phyloP scores from a whole-genome alignment of 1,139 yeast genomes.

The Zygosaccharomyces pseudobailii region DNA sequence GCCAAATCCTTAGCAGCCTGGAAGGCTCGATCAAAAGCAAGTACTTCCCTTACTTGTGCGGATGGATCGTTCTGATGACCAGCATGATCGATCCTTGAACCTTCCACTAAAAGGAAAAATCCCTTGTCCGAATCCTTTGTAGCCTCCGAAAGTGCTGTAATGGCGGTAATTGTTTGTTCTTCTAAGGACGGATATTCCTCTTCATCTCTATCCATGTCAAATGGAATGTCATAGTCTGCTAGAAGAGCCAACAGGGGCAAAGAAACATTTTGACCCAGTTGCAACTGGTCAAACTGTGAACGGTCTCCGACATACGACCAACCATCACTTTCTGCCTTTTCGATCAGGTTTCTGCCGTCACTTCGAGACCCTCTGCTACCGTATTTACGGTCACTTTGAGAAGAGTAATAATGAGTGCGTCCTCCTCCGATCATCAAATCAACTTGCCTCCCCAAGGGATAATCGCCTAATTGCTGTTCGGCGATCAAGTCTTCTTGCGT shows the following conservation, averaged over 20 bases:
- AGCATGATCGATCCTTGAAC: constrained; percentile 87
- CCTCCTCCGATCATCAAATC: constrained; percentile 91
- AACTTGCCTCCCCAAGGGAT: constrained; percentile 70
- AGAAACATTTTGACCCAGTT: constrained; percentile 54
- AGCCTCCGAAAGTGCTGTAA: constrained; percentile 59
- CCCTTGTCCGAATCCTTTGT: constrained; percentile 68
- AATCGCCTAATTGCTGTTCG: constrained; percentile 73
- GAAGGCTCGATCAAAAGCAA: constrained; percentile 74
- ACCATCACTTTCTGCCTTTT: constrained; percentile 52
- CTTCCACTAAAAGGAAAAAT: constrained; percentile 76
- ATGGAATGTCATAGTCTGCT: constrained; percentile 72
- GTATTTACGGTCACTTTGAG: constrained; percentile 30
- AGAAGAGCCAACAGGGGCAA: constrained; percentile 71
- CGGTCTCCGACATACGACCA: constrained; percentile 66
- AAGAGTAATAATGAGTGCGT: constrained; percentile 67
- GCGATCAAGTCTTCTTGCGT: constrained; percentile 81
- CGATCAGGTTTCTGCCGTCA: constrained; percentile 59
- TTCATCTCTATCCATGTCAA: constrained; percentile 66
- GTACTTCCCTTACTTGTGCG: constrained; percentile 74
- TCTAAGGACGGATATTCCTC: constrained; percentile 62
- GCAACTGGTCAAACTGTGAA: constrained; percentile 48
- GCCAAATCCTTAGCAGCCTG: constrained; percentile 64
- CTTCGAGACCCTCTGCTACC: constrained; percentile 58
- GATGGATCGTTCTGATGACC: constrained; percentile 89
- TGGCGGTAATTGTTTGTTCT: constrained; percentile 67